These are phyloP conservation scores for Nemania serpens DNA, from an alignment of 2,329 filamentous ascomycete species.

Conservation along the genomic window DNA sequence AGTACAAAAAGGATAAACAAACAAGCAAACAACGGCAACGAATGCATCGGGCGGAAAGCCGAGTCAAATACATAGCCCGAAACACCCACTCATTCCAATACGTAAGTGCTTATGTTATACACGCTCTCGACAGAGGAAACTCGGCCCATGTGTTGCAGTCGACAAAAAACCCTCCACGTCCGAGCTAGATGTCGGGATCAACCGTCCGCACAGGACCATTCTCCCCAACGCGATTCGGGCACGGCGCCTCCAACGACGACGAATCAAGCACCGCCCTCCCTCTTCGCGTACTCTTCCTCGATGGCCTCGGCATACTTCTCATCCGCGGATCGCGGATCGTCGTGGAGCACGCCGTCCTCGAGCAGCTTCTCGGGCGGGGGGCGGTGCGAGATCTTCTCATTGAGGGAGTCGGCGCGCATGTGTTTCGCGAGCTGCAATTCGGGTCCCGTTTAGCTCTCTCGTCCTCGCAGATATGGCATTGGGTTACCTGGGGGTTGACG, in stretches of 20 bases:
- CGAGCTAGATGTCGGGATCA: too few species aligned
- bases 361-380: slow-evolving; percentile 78
- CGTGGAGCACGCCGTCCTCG: slow-evolving; percentile 76
- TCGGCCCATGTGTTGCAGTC: too few species aligned
- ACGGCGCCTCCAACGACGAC: neutral
- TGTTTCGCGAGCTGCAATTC: slow-evolving; percentile 71
- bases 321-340: slow-evolving; percentile 64
- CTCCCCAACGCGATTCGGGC: neutral
- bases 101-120: too few species aligned
- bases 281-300: slow-evolving; percentile 67
- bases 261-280: slow-evolving; percentile 62
- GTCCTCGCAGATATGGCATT: neutral
- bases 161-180: too few species aligned
- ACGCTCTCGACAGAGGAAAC: too few species aligned
- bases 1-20: too few species aligned
- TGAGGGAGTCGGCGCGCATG: slow-evolving; percentile 85
- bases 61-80: too few species aligned
- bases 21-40: too few species aligned
- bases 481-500: neutral
- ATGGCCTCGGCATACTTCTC: slow-evolving; percentile 65
- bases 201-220: neutral
- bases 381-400: slow-evolving; percentile 81
- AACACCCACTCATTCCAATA: too few species aligned
- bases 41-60: too few species aligned
- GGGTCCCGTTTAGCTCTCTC: neutral